These are phyloP conservation scores for Podospora conica DNA, from an alignment of 495 filamentous ascomycete genomes.

Conservation along the genomic window DNA sequence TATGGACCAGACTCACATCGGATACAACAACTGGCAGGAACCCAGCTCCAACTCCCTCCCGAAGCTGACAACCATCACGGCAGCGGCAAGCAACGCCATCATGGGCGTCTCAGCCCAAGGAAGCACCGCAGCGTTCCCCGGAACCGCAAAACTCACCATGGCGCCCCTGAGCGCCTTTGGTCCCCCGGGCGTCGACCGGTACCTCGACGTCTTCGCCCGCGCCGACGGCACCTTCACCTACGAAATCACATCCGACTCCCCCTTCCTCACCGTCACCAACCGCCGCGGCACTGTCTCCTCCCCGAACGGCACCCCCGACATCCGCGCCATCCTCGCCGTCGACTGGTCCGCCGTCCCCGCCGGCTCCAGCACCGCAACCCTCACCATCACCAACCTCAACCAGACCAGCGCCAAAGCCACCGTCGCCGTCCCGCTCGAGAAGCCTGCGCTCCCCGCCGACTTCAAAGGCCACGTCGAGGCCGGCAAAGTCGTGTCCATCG, in stretches of 20 bases:
- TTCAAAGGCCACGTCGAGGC: slow-evolving; percentile 56
- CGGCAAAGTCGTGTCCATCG: slow-evolving; percentile 48
- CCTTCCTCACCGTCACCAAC: slow-evolving; percentile 47
- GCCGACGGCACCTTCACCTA: slow-evolving; percentile 48
- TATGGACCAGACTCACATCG: slow-evolving; percentile 29
- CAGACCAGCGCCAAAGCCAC: slow-evolving; percentile 35
- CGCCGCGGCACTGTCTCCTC: slow-evolving; percentile 37
- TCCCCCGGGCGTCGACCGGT: slow-evolving; percentile 35
- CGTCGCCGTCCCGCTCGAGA: slow-evolving; percentile 48
- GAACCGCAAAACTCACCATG: slow-evolving; percentile 39
- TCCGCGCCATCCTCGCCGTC: slow-evolving; percentile 44
- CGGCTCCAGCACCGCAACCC: slow-evolving; percentile 34
- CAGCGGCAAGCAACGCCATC: slow-evolving; percentile 41
- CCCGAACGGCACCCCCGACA: slow-evolving; percentile 34
- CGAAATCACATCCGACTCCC: slow-evolving; percentile 38
- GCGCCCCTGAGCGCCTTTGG: slow-evolving; percentile 48
- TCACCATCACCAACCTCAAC: slow-evolving; percentile 38
- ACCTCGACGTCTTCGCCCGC: slow-evolving; percentile 53
- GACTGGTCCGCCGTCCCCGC: slow-evolving; percentile 48
- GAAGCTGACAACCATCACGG: slow-evolving; percentile 35
- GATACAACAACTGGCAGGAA: slow-evolving; percentile 47
- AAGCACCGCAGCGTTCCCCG: slow-evolving; percentile 45
- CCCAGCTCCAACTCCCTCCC: slow-evolving; percentile 50
- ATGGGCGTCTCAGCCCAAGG: slow-evolving; percentile 53
- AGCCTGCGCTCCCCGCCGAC: slow-evolving; percentile 37